These are phyloP conservation scores for Pleodorina starrii DNA, from an alignment of 139 green algal genomes.

Conservation along the genomic window DNA sequence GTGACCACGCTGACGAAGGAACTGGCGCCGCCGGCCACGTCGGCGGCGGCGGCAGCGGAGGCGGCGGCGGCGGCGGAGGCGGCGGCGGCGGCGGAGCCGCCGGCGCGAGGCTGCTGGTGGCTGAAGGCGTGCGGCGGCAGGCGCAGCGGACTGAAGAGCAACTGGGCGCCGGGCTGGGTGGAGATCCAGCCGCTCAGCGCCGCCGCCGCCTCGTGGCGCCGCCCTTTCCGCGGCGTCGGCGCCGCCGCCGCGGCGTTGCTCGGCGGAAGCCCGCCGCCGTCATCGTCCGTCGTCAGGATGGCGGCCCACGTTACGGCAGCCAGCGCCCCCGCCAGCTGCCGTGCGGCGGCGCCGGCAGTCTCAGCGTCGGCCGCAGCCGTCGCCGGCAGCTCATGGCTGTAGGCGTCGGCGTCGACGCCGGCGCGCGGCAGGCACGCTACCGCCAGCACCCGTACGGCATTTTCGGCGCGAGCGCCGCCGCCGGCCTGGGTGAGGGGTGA, in stretches of 20 bases:
- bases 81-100: not conserved
- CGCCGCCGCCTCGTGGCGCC: no score
- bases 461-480: no score
- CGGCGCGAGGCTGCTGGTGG: not conserved
- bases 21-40: not conserved
- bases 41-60: not conserved
- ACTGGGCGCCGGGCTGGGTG: not conserved
- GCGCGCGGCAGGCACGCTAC: not conserved
- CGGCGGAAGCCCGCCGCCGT: no score
- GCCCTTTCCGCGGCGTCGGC: no score
- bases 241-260: no score
- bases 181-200: constrained; percentile 1
- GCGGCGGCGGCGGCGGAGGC: not conserved
- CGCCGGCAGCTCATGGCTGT: constrained; percentile 7
- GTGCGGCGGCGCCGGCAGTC: not conserved
- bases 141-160: not conserved
- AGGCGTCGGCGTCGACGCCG: constrained; percentile 14
- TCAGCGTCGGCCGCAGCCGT: not conserved
- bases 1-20: constrained; percentile 20
- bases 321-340: not conserved
- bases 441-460: constrained; percentile 26
- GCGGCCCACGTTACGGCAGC: not conserved
- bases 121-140: not conserved
- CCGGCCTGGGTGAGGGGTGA: not conserved
- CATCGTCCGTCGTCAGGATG: not conserved